Evolutionary conservation across 78 protist species (phyloP).

Genomic region (Mastigamoeba balamuthi): DNA sequence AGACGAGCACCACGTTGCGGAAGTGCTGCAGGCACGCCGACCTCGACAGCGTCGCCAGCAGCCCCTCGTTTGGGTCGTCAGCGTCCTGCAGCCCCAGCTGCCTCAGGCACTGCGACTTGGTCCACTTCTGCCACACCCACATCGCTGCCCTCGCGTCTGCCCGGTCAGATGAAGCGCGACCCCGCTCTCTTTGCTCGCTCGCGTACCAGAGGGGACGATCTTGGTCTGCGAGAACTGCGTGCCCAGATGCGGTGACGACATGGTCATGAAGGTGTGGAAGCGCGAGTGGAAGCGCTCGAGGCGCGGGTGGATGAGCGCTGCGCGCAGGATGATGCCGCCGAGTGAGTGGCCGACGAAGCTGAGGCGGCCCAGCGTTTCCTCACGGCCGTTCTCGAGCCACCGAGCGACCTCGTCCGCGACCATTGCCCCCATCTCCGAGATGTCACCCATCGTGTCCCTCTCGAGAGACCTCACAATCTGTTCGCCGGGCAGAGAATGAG

Average conservation of each 20-base stretch:
- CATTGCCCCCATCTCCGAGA: conserved; percentile 33
- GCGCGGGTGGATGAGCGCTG: conserved; percentile 28
- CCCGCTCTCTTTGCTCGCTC: too few species aligned
- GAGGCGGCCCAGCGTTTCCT: not conserved
- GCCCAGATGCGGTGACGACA: conserved; percentile 52
- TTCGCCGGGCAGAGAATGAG: too few species aligned
- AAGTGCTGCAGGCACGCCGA: conserved; percentile 5
- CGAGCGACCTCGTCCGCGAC: conserved; percentile 25
- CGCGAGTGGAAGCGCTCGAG: not conserved
- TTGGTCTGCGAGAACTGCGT: not conserved
- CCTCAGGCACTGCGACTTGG: conserved; percentile 27
- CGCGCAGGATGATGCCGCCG: conserved; percentile 54
- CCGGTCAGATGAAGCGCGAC: too few species aligned
- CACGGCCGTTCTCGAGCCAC: conserved; percentile 12
- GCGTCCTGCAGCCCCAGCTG: conserved; percentile 43
- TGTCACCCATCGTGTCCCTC: conserved; percentile 36
- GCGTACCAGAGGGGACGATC: conserved; percentile 25
- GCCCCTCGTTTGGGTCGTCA: not conserved
- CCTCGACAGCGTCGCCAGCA: conserved; percentile 10
- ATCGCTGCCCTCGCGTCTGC: too few species aligned
- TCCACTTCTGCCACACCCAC: conserved; percentile 45
- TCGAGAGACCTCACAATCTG: too few species aligned
- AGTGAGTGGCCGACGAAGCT: conserved; percentile 54
- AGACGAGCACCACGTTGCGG: conserved; percentile 18
- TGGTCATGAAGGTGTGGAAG: conserved; percentile 34